Evolutionary conservation across 2,329 filamentous ascomycete species (phyloP).

Genomic region (Pseudonectria foliicola): DNA sequence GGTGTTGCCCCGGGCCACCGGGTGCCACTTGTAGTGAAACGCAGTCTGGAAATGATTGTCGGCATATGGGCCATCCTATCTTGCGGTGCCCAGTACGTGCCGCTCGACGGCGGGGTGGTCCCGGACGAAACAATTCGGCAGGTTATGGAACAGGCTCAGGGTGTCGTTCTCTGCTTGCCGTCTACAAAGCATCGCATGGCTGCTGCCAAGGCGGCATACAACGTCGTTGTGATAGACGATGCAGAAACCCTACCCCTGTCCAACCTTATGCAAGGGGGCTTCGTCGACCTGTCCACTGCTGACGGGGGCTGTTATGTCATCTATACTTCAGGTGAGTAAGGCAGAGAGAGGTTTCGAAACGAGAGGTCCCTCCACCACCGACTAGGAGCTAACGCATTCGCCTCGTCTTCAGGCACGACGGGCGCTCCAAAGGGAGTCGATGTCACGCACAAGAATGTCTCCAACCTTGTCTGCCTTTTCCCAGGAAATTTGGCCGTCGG

Average conservation of each 20-base stretch:
- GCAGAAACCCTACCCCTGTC: not conserved
- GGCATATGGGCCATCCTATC: conserved; percentile 50
- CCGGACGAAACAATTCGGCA: conserved; percentile 40
- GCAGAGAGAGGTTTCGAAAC: too few species aligned
- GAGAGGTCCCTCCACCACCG: too few species aligned
- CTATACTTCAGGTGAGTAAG: conserved; percentile 47
- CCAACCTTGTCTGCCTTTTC: conserved; percentile 43
- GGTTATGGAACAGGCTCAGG: conserved; percentile 40
- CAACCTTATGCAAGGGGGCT: conserved; percentile 4
- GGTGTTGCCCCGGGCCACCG: conserved; percentile 39
- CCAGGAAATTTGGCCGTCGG: conserved; percentile 45
- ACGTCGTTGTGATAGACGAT: conserved; percentile 25
- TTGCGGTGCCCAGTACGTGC: conserved; percentile 52
- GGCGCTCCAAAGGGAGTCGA: conserved; percentile 53
- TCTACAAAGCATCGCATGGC: conserved; percentile 28
- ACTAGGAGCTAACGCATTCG: too few species aligned
- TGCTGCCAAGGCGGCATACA: conserved; percentile 17
- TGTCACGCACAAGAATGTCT: conserved; percentile 47
- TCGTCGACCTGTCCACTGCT: conserved; percentile 27
- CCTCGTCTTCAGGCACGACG: conserved; percentile 37
- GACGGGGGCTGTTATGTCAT: conserved; percentile 40
- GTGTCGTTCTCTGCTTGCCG: conserved; percentile 41
- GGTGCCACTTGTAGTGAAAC: conserved; percentile 48
- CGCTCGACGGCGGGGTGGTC: conserved; percentile 49
- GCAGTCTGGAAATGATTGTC: conserved; percentile 50